Conservation (phyloP, 306 rosid species). For the Trifolium pratense region DNA sequence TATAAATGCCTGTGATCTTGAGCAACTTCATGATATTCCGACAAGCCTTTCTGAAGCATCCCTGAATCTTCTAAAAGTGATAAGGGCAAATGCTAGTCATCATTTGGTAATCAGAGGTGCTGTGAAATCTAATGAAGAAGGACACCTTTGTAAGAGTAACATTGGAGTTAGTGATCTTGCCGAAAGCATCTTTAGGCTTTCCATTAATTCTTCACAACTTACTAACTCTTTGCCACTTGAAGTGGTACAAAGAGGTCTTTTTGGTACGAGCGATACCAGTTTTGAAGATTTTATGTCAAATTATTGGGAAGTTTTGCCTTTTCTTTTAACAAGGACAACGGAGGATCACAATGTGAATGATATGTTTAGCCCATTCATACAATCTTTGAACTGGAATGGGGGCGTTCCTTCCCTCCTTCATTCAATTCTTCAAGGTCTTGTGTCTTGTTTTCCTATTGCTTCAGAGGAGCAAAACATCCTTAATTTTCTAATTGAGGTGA, state of each 20-base stretch:
- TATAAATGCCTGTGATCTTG: slow-evolving; percentile 58
- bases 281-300: slow-evolving; percentile 64
- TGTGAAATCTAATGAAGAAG: slow-evolving; percentile 44
- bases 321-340: slow-evolving; percentile 46
- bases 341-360: slow-evolving; percentile 43
- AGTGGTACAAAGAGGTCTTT: slow-evolving; percentile 54
- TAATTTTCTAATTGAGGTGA: slow-evolving; percentile 65
- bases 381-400: slow-evolving; percentile 49
- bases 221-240: slow-evolving; percentile 47
- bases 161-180: slow-evolving; percentile 62
- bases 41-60: slow-evolving; percentile 41
- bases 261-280: slow-evolving; percentile 55
- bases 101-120: slow-evolving; percentile 36
- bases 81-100: slow-evolving; percentile 56
- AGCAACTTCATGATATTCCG: slow-evolving; percentile 59
- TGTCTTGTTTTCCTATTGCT: slow-evolving; percentile 82
- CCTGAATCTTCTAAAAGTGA: slow-evolving; percentile 48
- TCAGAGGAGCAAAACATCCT: slow-evolving; percentile 75
- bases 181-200: slow-evolving; percentile 75
- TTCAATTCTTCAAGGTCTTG: slow-evolving; percentile 56
- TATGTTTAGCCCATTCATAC: slow-evolving; percentile 50
- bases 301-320: slow-evolving; percentile 73
- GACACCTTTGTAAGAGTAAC: slow-evolving; percentile 47
- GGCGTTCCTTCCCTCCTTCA: slow-evolving; percentile 60
- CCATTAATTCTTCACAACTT: slow-evolving; percentile 46